A percentile compares a stretch with the other conserved stretches of the same genome.
Conservation (phyloP, 192 early-diverging fungal genomes). For the Entomortierella lignicola region DNA sequence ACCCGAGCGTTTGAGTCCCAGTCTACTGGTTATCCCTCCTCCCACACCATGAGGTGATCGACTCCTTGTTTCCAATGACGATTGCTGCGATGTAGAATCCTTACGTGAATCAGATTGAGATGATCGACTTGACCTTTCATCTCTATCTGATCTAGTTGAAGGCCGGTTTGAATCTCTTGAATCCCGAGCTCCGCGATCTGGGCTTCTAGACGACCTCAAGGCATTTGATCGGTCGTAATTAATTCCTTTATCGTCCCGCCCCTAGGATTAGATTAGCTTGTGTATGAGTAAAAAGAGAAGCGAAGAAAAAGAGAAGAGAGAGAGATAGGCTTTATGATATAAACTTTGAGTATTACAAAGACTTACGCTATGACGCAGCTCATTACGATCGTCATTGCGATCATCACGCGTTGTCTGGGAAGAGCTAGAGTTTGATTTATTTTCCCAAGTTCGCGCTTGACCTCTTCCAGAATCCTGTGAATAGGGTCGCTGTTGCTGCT, state of each 20-base stretch:
- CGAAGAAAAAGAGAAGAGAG: too few relatives aligned
- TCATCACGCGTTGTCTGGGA: constrained; percentile 6
- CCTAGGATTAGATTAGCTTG: not conserved
- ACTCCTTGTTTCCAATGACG: not conserved
- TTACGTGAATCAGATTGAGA: not conserved
- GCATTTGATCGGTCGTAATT: not conserved
- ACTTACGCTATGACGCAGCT: constrained; percentile 6
- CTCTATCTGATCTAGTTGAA: constrained; percentile 2
- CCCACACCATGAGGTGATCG: constrained; percentile 1
- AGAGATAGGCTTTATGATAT: not conserved
- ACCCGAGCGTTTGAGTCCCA: constrained; percentile 29
- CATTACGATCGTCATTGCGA: constrained; percentile 7
- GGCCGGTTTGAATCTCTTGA: constrained; percentile 5
- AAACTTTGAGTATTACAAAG: too few relatives aligned
- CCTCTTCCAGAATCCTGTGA: constrained; percentile 2
- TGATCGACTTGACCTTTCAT: not conserved
- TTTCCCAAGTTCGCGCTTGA: constrained; percentile 7
- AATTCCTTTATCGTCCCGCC: constrained; percentile 1
- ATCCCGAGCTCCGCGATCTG: constrained; percentile 6
- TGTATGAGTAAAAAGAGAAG: not conserved
- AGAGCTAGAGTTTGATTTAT: not conserved
- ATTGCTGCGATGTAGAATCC: not conserved
- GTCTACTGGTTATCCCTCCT: constrained; percentile 22
- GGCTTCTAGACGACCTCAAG: not conserved
- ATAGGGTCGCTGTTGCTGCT: not conserved